Evolutionary conservation across 148 eudicot species (phyloP), one percentile per base, ranked within the genome.

Genomic region (Nepenthes gracilis): DNA sequence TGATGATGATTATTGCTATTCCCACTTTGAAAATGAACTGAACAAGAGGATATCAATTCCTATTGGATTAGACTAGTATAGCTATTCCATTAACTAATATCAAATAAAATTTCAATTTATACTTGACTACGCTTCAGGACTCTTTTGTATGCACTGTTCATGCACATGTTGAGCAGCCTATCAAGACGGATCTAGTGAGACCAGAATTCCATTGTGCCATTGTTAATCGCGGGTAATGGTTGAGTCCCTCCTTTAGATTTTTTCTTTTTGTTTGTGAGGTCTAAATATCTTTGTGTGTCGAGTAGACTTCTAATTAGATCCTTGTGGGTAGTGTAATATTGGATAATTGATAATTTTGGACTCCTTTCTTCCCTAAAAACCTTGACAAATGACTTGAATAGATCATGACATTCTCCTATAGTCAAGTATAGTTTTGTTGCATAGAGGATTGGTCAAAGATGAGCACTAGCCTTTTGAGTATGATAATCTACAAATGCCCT

Each of bases 401-500:
- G 58, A 33, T 35, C 36, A 55, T 55, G 33, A 33, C 14, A 55
- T 55, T 35, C 3, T 2, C 37, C 12, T 32, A 1, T 10, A 35
- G 1, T 33, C 9, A 38, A 4, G 64, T 67, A 53, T 76, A 91
- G 97, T 61, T 85, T 91, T 83, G 86, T 85, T 65, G 97, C 96
- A 68, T 93, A 83, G 85, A 91, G 96, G 79, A 91, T 90, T 54
- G 97, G 97, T 45, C 83, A 75, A 96, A 91, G 70, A 78, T 70
- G 77, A 91, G 97, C 75, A 91, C 96, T 63, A 89, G 97, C 35
- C 93, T 91, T 55, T 67, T 91, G 72, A 87, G 93, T 73, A 85
- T 87, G 96, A 87, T n/a, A 85, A 76, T 83, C 96, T 43, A 96
- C 93, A 66, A 91, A 91, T 78, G 93, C 96, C 23, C 75, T 91